Base-by-base conservation (phyloP, 2,329 filamentous ascomycete species). In the Xylariaceae sp. region DNA sequence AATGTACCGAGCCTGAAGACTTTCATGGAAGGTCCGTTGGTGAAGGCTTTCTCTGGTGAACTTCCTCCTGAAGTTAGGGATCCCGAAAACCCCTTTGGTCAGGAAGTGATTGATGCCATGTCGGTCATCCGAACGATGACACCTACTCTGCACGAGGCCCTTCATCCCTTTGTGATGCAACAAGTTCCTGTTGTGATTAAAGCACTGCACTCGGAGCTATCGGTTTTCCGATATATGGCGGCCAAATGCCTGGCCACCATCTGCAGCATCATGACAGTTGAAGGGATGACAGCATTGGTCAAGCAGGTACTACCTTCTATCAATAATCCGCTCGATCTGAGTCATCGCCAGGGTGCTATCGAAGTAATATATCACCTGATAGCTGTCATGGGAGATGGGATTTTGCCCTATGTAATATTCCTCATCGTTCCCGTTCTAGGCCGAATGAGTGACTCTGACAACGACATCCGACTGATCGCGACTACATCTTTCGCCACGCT, bases 401-500 rank as follows among this genome's bases (percentile, higher is more conserved):
- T 99, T 55, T 77, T 99, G 26, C 95, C 96, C 3, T 99, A 99
- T 69, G 95, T 99, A 62, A 97, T 99, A 68, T 99, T 99, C 85
- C 85, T 99, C 64, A 96, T 99, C 57, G 96, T 98, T 11, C 95
- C 95, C 12, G 95, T 99, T 3, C 83, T 99, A 47, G 95, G 95
- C 51, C 88, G 95, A 40, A 99, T 99, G 95, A 98, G 95, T 71
- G 95, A 99, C 73, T 96, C 94, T 0, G 94, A 99, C 71, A 94
- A 96, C 63, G 95, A 98, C 71, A 90, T 99, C 51, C 89, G 95
- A 51, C 83, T 98, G 6, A 89, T 99, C 53, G 92, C 95, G 3
- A 99, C 95, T 0, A 99, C 95, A 0, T 96, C 95, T 1, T 99
- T 99, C 71, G 95, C 95, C 2, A 98, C 95, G 0, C 80, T 99